A percentile compares a stretch with the other conserved stretches of the same genome.
phyloP scores from a whole-genome alignment of 1,139 yeast genomes.

The Lodderomyces metapsilosis region DNA sequence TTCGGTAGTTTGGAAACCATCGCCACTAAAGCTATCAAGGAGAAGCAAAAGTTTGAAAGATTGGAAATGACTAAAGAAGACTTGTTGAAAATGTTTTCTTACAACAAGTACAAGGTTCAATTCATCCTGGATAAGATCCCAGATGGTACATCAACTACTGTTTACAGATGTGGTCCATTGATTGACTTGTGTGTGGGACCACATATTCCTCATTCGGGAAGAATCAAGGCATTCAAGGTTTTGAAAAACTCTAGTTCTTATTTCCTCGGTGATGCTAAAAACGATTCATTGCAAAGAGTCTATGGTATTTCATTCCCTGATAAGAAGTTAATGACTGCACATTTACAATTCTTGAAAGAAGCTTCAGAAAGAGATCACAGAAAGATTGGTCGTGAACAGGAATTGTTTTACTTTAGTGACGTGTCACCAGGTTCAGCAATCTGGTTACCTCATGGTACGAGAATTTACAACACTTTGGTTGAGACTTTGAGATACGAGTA shows the following conservation, averaged over 20 bases:
- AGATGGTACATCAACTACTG: slow-evolving; percentile 94
- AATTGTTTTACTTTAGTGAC: slow-evolving; percentile 90
- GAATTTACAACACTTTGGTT: slow-evolving; percentile 85
- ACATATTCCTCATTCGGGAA: slow-evolving; percentile 96
- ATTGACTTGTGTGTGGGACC: slow-evolving; percentile 98
- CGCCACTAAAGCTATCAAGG: slow-evolving; percentile 89
- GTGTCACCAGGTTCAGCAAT: slow-evolving; percentile 96
- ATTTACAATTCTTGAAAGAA: slow-evolving; percentile 90
- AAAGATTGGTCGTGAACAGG: slow-evolving; percentile 95
- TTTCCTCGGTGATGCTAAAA: slow-evolving; percentile 88
- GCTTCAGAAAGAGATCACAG: slow-evolving; percentile 98
- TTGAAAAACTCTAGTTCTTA: slow-evolving; percentile 95
- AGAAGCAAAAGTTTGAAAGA: slow-evolving; percentile 94
- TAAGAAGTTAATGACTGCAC: slow-evolving; percentile 94
- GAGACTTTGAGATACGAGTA: slow-evolving; percentile 80
- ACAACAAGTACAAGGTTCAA: slow-evolving; percentile 93
- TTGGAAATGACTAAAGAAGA: slow-evolving; percentile 90
- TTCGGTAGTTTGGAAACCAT: slow-evolving; percentile 83
- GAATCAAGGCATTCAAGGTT: slow-evolving; percentile 90
- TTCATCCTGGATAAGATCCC: slow-evolving; percentile 87
- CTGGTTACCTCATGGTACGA: slow-evolving; percentile 98
- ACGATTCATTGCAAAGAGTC: slow-evolving; percentile 95
- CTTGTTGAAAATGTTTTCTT: slow-evolving; percentile 86
- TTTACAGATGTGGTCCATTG: slow-evolving; percentile 96
- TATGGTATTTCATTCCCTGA: slow-evolving; percentile 99